These are phyloP conservation scores for Bathelium albidoporum DNA, from an alignment of 495 filamentous ascomycete genomes.

Conservation along the genomic window DNA sequence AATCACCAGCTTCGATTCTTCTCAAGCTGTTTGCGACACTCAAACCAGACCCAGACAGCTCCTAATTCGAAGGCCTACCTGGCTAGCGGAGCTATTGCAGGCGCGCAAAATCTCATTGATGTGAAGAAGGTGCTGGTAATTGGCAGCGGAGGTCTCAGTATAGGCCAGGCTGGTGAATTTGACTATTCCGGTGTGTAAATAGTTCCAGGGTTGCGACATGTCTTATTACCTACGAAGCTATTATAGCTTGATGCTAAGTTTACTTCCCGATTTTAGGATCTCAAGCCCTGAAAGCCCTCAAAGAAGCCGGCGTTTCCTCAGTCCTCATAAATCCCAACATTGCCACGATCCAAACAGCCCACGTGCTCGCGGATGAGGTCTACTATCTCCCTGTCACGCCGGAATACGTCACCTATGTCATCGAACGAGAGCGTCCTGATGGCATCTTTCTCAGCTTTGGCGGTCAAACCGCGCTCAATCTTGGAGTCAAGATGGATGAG, in stretches of 20 bases:
- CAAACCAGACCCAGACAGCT: conserved; percentile 44
- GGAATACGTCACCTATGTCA: conserved; percentile 95
- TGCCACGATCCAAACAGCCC: conserved; percentile 95
- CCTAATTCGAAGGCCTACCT: conserved; percentile 84
- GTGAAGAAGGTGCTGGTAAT: conserved; percentile 98
- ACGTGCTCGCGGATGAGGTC: conserved; percentile 93
- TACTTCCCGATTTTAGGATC: conserved; percentile 47
- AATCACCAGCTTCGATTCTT: background rate
- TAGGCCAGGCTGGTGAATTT: conserved; percentile 97
- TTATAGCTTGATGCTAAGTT: background rate
- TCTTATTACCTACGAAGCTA: background rate
- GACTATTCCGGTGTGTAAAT: conserved; percentile 78
- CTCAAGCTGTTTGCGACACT: conserved; percentile 1
- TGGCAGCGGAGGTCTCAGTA: conserved; percentile 89
- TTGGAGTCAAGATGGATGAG: conserved; percentile 94
- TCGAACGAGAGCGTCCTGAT: conserved; percentile 82
- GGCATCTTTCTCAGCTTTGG: conserved; percentile 95
- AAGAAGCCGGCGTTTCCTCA: conserved; percentile 88
- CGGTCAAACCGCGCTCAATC: conserved; percentile 91
- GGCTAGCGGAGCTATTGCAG: conserved; percentile 69
- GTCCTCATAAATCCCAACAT: conserved; percentile 98
- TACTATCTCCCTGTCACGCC: conserved; percentile 97
- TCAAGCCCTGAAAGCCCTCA: conserved; percentile 69
- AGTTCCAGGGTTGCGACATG: background rate
- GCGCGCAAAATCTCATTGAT: conserved; percentile 63